phyloP scores from a whole-genome alignment of 1,284 basidiomycete species.

The Chalciporus sp. region DNA sequence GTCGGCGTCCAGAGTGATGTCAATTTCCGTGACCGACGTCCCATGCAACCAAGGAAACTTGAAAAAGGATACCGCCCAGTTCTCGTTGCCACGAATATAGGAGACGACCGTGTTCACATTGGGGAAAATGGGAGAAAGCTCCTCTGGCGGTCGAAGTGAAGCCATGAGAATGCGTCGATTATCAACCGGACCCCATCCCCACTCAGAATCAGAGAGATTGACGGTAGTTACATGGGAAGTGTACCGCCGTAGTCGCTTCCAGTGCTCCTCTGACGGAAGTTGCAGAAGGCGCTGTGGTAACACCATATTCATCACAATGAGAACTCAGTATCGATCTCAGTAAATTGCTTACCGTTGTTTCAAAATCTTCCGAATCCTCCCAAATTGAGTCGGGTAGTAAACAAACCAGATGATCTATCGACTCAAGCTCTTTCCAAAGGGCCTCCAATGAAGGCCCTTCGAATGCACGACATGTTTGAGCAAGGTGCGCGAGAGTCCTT shows the following conservation, averaged over 20 bases:
- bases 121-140: not conserved
- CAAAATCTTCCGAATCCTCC: too few relatives aligned
- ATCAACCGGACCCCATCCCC: too few relatives aligned
- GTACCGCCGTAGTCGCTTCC: not conserved
- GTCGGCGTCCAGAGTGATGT: too few relatives aligned
- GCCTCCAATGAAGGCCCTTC: not conserved
- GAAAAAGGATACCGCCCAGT: not conserved
- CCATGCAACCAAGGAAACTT: not conserved
- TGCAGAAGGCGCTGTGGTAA: too few relatives aligned
- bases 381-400: too few relatives aligned
- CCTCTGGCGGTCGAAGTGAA: not conserved
- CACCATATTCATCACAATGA: too few relatives aligned
- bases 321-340: too few relatives aligned
- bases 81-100: not conserved
- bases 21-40: too few relatives aligned
- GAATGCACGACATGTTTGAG: constrained; percentile 8
- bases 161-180: not conserved
- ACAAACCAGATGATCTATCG: too few relatives aligned
- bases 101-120: not conserved
- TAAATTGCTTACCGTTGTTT: too few relatives aligned
- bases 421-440: too few relatives aligned
- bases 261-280: not conserved
- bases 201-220: not conserved
- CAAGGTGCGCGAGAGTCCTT: too few relatives aligned
- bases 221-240: not conserved